Evolutionary conservation across 2,329 filamentous ascomycete genomes (phyloP).

Genomic region (Ceratocystis albifundus): DNA sequence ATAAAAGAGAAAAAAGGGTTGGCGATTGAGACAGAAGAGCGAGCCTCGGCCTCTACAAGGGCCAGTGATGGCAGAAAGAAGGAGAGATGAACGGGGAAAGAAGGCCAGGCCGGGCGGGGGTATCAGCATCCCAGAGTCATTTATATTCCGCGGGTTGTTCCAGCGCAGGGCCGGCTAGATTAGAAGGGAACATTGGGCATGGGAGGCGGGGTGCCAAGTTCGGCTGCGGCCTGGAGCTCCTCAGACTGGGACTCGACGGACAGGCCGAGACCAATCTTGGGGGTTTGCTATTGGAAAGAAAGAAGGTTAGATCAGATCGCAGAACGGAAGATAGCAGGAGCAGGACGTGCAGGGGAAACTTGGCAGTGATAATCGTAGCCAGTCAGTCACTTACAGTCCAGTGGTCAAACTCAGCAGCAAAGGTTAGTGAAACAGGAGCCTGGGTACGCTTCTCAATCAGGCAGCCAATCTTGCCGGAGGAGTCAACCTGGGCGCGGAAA

Average conservation of each 20-base stretch:
- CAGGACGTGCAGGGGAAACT: too few species aligned
- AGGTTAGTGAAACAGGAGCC: slow-evolving; percentile 82
- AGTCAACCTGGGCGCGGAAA: slow-evolving; percentile 92
- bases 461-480: slow-evolving; percentile 83
- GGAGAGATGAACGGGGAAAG: neutral
- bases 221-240: slow-evolving; percentile 77
- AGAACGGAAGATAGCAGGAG: too few species aligned
- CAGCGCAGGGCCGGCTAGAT: slow-evolving; percentile 25
- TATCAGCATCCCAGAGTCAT: neutral
- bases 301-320: neutral
- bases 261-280: slow-evolving; percentile 88
- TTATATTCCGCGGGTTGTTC: neutral
- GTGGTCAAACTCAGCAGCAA: slow-evolving; percentile 94
- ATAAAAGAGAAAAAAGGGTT: slow-evolving; percentile 16
- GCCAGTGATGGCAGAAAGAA: neutral
- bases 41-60: neutral
- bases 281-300: slow-evolving; percentile 58
- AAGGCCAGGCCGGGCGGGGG: slow-evolving; percentile 1
- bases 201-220: slow-evolving; percentile 43
- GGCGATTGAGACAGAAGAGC: slow-evolving; percentile 15
- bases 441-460: slow-evolving; percentile 92
- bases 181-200: slow-evolving; percentile 56
- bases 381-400: slow-evolving; percentile 57
- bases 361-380: too few species aligned
- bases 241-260: slow-evolving; percentile 79